phyloP scores from a whole-genome alignment of 345 rosid species.

The Fremontodendron californicum region DNA sequence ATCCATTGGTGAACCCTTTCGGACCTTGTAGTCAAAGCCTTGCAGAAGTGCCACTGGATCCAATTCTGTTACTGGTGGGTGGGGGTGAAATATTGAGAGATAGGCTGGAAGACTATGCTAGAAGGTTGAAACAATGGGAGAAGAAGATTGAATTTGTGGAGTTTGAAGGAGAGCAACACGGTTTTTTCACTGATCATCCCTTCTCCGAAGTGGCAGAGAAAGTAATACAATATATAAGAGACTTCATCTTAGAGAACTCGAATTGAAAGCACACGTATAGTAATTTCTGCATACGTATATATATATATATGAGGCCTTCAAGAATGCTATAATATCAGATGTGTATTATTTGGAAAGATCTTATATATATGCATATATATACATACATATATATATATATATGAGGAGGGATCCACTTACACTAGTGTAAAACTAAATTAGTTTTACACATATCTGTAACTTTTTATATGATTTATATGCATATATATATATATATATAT shows the following conservation, averaged over 20 bases:
- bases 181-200: constrained; percentile 60
- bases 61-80: constrained; percentile 65
- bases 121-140: constrained; percentile 44
- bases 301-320: too few species aligned
- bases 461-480: too few species aligned
- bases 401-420: too few species aligned
- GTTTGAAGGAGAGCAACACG: constrained; percentile 60
- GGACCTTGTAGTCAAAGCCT: constrained; percentile 60
- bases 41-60: constrained; percentile 37
- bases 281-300: not conserved
- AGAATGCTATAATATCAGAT: not conserved
- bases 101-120: constrained; percentile 62
- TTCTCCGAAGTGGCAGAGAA: constrained; percentile 37
- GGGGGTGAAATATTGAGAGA: constrained; percentile 62
- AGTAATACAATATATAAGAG: not conserved
- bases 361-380: too few species aligned
- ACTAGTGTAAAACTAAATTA: too few species aligned
- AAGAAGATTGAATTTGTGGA: constrained; percentile 53
- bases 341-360: too few species aligned
- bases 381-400: too few species aligned
- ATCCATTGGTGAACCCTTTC: constrained; percentile 73
- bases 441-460: too few species aligned
- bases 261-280: not conserved
- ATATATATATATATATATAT: too few species aligned
- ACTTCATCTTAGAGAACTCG: constrained; percentile 13